A percentile compares a stretch with the other conserved stretches of the same genome.
Conservation (phyloP, 1,284 basidiomycete species). For the Austropuccinia psidii region DNA sequence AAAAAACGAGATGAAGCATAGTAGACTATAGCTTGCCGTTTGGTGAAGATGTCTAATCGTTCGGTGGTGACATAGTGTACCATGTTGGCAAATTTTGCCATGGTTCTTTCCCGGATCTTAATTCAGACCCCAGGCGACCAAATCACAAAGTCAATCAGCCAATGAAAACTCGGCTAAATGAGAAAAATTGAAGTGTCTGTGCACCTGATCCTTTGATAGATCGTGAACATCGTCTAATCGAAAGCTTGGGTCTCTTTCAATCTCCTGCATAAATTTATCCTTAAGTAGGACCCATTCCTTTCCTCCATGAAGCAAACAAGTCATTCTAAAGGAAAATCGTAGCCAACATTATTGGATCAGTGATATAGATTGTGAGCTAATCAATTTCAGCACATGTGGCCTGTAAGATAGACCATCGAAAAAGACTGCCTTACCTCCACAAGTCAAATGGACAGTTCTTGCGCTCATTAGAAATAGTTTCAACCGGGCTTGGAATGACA, state of each 20-base stretch:
- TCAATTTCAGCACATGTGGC: no score
- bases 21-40: conserved; percentile 44
- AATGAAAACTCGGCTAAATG: background rate
- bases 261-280: conserved; percentile 44
- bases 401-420: background rate
- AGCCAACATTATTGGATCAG: background rate
- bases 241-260: conserved; percentile 54
- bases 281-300: conserved; percentile 46
- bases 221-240: conserved; percentile 55
- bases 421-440: conserved; percentile 40
- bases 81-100: conserved; percentile 48
- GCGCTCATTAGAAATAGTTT: conserved; percentile 49
- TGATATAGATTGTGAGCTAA: background rate
- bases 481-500: conserved; percentile 41
- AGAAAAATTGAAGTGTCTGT: conserved; percentile 51
- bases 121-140: background rate
- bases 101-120: conserved; percentile 39
- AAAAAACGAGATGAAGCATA: background rate
- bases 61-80: conserved; percentile 50
- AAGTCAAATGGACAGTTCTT: conserved; percentile 48
- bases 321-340: conserved; percentile 41
- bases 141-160: background rate
- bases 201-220: conserved; percentile 53
- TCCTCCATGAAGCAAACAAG: conserved; percentile 49
- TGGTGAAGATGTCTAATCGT: conserved; percentile 51